Evolutionary conservation across 495 filamentous ascomycete genomes (phyloP).

Genomic region (Penicillium taxi): DNA sequence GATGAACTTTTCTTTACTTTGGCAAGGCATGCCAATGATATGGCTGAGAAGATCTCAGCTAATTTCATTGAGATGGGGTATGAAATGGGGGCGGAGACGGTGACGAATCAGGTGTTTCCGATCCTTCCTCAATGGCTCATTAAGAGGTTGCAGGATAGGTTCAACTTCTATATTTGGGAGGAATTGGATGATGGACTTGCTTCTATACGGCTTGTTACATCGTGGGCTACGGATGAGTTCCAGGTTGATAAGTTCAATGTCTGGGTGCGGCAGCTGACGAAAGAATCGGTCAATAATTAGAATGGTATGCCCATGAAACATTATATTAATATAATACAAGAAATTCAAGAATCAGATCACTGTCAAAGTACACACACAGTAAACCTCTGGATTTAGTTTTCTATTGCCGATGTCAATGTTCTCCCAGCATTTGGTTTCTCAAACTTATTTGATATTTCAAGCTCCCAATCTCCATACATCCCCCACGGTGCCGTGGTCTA

Average conservation of each 20-base stretch:
- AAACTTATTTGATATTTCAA: too few relatives aligned
- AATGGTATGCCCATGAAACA: too few relatives aligned
- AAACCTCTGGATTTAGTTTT: too few relatives aligned
- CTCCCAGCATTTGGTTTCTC: too few relatives aligned
- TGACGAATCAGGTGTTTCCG: constrained; percentile 35
- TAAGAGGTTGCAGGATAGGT: constrained; percentile 20
- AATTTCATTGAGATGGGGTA: constrained; percentile 26
- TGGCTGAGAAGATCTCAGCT: constrained; percentile 28
- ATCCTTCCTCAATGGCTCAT: constrained; percentile 18
- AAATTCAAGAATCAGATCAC: too few relatives aligned
- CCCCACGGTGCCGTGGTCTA: too few relatives aligned
- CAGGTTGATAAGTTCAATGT: constrained; percentile 29
- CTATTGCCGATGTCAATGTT: too few relatives aligned
- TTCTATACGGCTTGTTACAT: constrained; percentile 29
- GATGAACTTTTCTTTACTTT: constrained; percentile 32
- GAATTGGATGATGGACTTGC: constrained; percentile 18
- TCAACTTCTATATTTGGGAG: constrained; percentile 32
- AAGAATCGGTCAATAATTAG: neutral
- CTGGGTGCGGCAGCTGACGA: constrained; percentile 25
- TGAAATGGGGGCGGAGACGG: constrained; percentile 23
- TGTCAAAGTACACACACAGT: too few relatives aligned
- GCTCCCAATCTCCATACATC: neutral
- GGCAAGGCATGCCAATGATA: constrained; percentile 33
- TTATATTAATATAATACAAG: too few relatives aligned
- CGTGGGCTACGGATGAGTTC: constrained; percentile 31